These are phyloP conservation scores for Datisca glomerata DNA, from an alignment of 306 rosid genomes.

Conservation along the genomic window DNA sequence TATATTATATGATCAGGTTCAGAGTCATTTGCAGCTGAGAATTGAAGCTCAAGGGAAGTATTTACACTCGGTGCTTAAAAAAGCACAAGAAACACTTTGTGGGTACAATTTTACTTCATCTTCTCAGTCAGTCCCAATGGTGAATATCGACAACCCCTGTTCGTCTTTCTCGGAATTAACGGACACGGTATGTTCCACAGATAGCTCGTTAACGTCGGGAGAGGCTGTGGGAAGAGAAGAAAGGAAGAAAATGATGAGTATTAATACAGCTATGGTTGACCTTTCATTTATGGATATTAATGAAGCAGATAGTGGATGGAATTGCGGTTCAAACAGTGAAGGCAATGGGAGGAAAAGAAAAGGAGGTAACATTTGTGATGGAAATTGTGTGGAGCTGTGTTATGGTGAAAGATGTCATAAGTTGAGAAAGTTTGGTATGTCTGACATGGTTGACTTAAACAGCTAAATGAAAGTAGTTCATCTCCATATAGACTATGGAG, in stretches of 20 bases:
- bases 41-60: slow-evolving; percentile 90
- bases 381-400: slow-evolving; percentile 34
- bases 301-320: slow-evolving; percentile 11
- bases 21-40: slow-evolving; percentile 57
- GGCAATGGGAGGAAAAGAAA: slow-evolving; percentile 47
- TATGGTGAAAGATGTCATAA: too few relatives aligned
- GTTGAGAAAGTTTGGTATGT: slow-evolving; percentile 26
- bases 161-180: slow-evolving; percentile 57
- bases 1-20: not conserved
- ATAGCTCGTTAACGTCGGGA: slow-evolving; percentile 69
- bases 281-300: slow-evolving; percentile 26
- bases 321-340: slow-evolving; percentile 3
- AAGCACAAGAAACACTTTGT: slow-evolving; percentile 66
- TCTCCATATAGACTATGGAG: not conserved
- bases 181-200: slow-evolving; percentile 49
- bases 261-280: slow-evolving; percentile 21
- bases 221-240: slow-evolving; percentile 52
- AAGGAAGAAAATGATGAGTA: slow-evolving; percentile 24
- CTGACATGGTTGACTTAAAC: slow-evolving; percentile 51
- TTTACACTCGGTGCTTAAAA: slow-evolving; percentile 52
- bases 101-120: slow-evolving; percentile 33
- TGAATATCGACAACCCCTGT: slow-evolving; percentile 45
- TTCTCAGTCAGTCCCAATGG: slow-evolving; percentile 53
- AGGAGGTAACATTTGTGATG: slow-evolving; percentile 27
- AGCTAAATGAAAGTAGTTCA: slow-evolving; percentile 30